These are phyloP conservation scores for Nemophila menziesii DNA, from an alignment of 257 asterid genomes.

Conservation along the genomic window DNA sequence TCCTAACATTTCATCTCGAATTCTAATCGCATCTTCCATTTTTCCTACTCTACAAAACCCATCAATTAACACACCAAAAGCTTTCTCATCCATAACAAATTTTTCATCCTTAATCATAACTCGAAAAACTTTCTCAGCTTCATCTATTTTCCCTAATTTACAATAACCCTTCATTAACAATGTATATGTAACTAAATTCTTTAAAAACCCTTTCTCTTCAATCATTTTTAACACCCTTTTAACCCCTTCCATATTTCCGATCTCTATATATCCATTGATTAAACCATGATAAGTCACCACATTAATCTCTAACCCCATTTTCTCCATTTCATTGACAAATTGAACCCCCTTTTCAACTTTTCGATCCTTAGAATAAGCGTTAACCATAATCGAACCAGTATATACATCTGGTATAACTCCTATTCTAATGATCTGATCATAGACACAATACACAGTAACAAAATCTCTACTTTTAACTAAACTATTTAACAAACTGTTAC, in stretches of 20 bases:
- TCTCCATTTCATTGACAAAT: constrained; percentile 54
- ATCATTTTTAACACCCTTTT: constrained; percentile 48
- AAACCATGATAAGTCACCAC: constrained; percentile 60
- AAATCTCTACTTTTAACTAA: constrained; percentile 43
- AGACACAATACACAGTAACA: constrained; percentile 40
- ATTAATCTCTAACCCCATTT: constrained; percentile 45
- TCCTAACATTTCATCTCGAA: constrained; percentile 59
- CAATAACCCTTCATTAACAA: constrained; percentile 72
- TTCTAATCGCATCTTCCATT: constrained; percentile 59
- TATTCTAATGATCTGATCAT: constrained; percentile 55
- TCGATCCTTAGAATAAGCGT: constrained; percentile 68
- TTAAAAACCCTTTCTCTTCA: constrained; percentile 30
- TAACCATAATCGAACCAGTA: constrained; percentile 65
- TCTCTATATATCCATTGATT: constrained; percentile 68
- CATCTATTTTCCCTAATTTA: constrained; percentile 48
- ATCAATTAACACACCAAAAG: constrained; percentile 57
- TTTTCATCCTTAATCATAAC: constrained; percentile 35
- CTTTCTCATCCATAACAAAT: constrained; percentile 50
- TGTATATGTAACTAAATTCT: constrained; percentile 54
- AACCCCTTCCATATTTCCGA: constrained; percentile 46
- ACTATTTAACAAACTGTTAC: constrained; percentile 68
- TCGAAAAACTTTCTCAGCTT: constrained; percentile 46
- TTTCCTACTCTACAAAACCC: constrained; percentile 75
- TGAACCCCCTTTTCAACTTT: constrained; percentile 42
- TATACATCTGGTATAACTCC: constrained; percentile 70